phyloP scores from a whole-genome alignment of 2,329 filamentous ascomycete species.

The Phialophora chinensis region DNA sequence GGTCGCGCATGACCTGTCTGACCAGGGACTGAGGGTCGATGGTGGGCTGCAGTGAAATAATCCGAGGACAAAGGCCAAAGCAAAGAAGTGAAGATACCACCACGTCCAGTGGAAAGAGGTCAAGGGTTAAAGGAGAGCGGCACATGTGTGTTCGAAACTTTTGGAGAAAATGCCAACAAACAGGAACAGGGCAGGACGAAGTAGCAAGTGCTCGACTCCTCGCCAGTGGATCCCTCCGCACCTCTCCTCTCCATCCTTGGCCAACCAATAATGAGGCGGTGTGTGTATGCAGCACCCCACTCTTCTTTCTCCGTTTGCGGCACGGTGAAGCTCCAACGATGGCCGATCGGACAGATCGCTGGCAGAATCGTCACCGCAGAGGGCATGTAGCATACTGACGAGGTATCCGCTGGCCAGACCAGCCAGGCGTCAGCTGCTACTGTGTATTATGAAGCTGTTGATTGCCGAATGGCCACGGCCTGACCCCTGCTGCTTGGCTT shows the following conservation, averaged over 20 bases:
- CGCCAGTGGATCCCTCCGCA: not conserved
- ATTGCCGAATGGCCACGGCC: not conserved
- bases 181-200: not conserved
- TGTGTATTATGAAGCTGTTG: not conserved
- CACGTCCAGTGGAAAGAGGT: not conserved
- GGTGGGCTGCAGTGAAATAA: not conserved
- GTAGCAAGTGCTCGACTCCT: not conserved
- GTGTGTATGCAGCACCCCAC: not conserved
- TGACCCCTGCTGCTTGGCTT: not conserved
- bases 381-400: not conserved
- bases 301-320: not conserved
- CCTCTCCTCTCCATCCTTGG: not conserved
- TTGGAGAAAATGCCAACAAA: not conserved
- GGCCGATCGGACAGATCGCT: not conserved
- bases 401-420: not conserved
- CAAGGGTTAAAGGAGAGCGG: not conserved
- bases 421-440: no score
- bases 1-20: slow-evolving; percentile 21
- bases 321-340: not conserved
- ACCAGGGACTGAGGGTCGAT: not conserved
- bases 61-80: not conserved
- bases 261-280: not conserved
- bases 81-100: not conserved
- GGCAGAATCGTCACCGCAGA: not conserved
- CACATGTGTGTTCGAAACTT: not conserved